A percentile compares a stretch with the other conserved stretches of the same genome.
Evolutionary conservation across 177 flowering plant species (phyloP).

Genomic region (Vitis hybrid): DNA sequence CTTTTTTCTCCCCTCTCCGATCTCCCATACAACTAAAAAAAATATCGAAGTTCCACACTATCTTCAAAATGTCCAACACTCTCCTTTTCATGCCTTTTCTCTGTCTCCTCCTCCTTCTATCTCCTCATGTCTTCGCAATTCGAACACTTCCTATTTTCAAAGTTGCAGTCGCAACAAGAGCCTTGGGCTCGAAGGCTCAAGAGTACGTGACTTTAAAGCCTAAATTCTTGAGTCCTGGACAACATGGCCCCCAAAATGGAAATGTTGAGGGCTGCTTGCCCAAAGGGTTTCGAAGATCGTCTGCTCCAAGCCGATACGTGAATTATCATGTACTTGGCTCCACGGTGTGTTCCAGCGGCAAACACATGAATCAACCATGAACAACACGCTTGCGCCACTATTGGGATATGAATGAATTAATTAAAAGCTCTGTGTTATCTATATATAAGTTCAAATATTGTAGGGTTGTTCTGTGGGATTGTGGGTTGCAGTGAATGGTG

Average conservation of each 20-base stretch:
- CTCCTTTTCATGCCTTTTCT: constrained; percentile 13
- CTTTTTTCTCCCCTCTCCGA: neutral
- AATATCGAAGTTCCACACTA: no score
- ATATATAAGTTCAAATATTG: no score
- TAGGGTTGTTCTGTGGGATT: no score
- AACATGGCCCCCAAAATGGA: neutral
- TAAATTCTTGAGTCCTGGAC: neutral
- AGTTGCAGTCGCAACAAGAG: constrained; percentile 15
- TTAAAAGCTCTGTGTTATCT: no score
- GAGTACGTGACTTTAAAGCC: constrained; percentile 14
- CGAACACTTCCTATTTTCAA: neutral
- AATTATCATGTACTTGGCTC: constrained; percentile 35
- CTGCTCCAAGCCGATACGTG: constrained; percentile 59
- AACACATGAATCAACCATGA: constrained; percentile 13
- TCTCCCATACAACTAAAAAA: neutral
- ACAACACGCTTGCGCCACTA: no score
- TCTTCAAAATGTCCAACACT: neutral
- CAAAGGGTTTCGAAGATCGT: constrained; percentile 45
- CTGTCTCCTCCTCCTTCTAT: constrained; percentile 17
- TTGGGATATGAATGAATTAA: no score
- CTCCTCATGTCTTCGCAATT: constrained; percentile 7
- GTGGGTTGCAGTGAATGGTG: no score
- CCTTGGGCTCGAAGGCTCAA: constrained; percentile 9
- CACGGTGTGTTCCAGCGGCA: constrained; percentile 19
- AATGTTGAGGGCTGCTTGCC: constrained; percentile 45